Conservation (phyloP, 2,329 filamentous ascomycete species). For the Esteya vermicola region DNA sequence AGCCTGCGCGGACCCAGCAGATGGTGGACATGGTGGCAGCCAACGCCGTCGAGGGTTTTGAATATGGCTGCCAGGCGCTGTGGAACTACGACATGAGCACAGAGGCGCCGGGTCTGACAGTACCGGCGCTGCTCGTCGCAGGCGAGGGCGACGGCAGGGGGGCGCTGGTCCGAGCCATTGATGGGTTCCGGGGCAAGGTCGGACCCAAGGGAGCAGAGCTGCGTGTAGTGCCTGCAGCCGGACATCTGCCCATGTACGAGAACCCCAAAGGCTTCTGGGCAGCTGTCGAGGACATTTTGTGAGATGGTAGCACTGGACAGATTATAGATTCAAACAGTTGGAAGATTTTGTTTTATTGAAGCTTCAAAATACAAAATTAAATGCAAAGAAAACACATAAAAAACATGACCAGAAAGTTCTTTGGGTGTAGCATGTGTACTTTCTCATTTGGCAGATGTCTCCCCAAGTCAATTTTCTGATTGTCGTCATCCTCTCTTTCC, state of each 20-base stretch:
- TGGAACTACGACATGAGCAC: constrained; percentile 56
- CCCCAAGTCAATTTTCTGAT: too few species aligned
- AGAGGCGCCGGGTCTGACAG: constrained; percentile 35
- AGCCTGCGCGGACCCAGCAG: constrained; percentile 30
- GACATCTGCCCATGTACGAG: constrained; percentile 73
- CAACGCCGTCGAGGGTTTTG: constrained; percentile 59
- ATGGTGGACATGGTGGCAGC: constrained; percentile 55
- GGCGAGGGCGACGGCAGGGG: constrained; percentile 58
- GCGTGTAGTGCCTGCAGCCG: constrained; percentile 52
- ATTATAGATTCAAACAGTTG: not conserved
- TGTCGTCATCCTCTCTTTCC: too few species aligned
- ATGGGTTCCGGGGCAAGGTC: constrained; percentile 48
- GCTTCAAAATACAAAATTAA: too few species aligned
- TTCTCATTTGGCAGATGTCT: too few species aligned
- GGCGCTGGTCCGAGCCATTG: constrained; percentile 66
- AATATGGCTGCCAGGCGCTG: constrained; percentile 51
- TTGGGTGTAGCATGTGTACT: too few species aligned
- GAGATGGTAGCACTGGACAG: too few species aligned
- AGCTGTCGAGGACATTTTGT: constrained; percentile 9
- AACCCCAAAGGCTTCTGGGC: constrained; percentile 40
- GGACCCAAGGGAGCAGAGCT: constrained; percentile 42
- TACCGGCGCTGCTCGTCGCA: constrained; percentile 54
- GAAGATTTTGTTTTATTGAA: too few species aligned
- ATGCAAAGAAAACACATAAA: too few species aligned
- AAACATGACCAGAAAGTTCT: too few species aligned